A percentile compares a stretch with the other conserved stretches of the same genome.
These are phyloP conservation scores for Diaporthe sp. DNA, from an alignment of 2,329 filamentous ascomycete genomes.

Conservation along the genomic window DNA sequence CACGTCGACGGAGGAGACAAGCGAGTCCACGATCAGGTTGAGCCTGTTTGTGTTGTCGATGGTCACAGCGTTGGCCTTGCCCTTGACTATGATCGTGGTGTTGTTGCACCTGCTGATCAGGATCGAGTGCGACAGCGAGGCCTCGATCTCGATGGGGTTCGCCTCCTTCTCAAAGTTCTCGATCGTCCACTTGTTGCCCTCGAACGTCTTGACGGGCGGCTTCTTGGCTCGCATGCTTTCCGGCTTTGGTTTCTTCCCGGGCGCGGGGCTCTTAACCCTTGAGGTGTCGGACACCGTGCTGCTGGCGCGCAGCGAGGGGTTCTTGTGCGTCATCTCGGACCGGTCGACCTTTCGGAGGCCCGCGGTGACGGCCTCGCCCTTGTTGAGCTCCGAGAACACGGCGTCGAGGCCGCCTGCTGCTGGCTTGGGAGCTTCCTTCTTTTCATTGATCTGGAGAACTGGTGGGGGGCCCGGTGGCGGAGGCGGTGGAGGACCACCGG, in stretches of 20 bases:
- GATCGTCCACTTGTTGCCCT: constrained; percentile 94
- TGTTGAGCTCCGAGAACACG: constrained; percentile 93
- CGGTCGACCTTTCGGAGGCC: constrained; percentile 93
- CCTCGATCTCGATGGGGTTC: constrained; percentile 84
- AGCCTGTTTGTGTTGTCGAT: constrained; percentile 90
- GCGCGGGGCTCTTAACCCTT: constrained; percentile 87
- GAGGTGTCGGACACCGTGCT: constrained; percentile 76
- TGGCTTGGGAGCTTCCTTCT: constrained; percentile 60
- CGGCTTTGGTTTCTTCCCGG: constrained; percentile 88
- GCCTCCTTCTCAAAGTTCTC: constrained; percentile 90
- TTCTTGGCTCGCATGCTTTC: constrained; percentile 89
- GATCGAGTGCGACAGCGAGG: constrained; percentile 87
- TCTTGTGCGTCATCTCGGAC: constrained; percentile 99
- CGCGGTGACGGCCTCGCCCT: constrained; percentile 88
- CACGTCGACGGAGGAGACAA: constrained; percentile 92
- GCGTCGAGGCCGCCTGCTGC: constrained; percentile 78
- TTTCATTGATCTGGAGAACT: constrained; percentile 70
- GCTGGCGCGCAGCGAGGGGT: constrained; percentile 84
- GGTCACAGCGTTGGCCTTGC: constrained; percentile 97
- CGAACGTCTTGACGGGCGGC: constrained; percentile 82
- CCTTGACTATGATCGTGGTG: constrained; percentile 88
- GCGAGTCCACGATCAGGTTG: constrained; percentile 88
- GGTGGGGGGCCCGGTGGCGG: constrained; percentile 80
- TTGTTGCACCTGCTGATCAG: constrained; percentile 94
- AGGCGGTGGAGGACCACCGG: constrained; percentile 69